These are phyloP conservation scores for Thalassiosira profunda DNA, from an alignment of 108 stramenopile species.

Conservation along the genomic window DNA sequence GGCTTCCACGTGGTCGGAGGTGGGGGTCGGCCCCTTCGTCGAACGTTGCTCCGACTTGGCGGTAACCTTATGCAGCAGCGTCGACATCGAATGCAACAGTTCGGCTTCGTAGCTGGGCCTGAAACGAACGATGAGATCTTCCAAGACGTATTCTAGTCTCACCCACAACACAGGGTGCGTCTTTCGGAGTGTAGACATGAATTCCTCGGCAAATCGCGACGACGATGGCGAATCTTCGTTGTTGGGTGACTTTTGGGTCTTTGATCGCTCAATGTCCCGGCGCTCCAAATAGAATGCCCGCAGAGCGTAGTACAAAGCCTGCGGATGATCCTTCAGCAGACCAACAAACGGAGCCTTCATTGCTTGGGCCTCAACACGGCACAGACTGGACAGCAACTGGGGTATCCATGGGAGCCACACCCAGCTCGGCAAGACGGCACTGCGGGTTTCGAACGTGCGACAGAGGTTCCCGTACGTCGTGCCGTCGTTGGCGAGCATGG, in stretches of 20 bases:
- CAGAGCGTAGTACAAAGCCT: slow-evolving; percentile 86
- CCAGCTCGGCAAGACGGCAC: slow-evolving; percentile 83
- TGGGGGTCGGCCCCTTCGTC: slow-evolving; percentile 47
- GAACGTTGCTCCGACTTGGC: slow-evolving; percentile 41
- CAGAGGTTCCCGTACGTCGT: slow-evolving; percentile 73
- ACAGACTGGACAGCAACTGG: slow-evolving; percentile 85
- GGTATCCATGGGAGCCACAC: slow-evolving; percentile 97
- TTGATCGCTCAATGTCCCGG: slow-evolving; percentile 82
- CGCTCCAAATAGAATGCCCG: slow-evolving; percentile 88
- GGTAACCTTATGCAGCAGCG: slow-evolving; percentile 78
- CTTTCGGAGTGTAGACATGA: slow-evolving; percentile 88
- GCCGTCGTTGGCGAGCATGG: slow-evolving; percentile 90
- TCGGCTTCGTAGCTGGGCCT: slow-evolving; percentile 94
- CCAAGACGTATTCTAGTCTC: slow-evolving; percentile 91
- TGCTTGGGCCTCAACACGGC: slow-evolving; percentile 70
- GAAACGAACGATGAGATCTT: slow-evolving; percentile 93
- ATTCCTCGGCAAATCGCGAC: slow-evolving; percentile 72
- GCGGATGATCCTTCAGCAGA: slow-evolving; percentile 81
- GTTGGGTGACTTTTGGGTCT: slow-evolving; percentile 45
- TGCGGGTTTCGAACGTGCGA: slow-evolving; percentile 76
- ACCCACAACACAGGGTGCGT: slow-evolving; percentile 88
- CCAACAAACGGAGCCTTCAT: slow-evolving; percentile 64
- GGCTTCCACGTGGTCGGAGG: slow-evolving; percentile 55
- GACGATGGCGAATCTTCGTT: slow-evolving; percentile 44
- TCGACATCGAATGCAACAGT: slow-evolving; percentile 83